phyloP scores from a whole-genome alignment of 441 rosid species.

The Mallotus repandus region DNA sequence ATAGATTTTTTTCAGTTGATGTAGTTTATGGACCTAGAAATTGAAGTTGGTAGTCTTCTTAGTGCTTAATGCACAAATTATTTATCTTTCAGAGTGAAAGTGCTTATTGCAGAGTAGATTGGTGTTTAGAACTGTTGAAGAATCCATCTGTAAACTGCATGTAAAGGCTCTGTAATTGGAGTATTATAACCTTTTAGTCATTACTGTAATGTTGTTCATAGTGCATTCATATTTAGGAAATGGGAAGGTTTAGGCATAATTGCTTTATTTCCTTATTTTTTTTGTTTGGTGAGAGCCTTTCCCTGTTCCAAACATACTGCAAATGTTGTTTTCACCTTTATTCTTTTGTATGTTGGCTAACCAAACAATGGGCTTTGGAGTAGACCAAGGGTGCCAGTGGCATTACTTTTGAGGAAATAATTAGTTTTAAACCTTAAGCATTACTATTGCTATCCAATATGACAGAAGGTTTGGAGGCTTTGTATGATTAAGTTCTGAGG shows the following conservation, averaged over 20 bases:
- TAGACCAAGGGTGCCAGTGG: not conserved
- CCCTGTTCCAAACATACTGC: not conserved
- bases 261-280: not conserved
- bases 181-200: too few relatives aligned
- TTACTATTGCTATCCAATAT: not conserved
- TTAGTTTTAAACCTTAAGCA: not conserved
- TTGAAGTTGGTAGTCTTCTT: not conserved
- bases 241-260: not conserved
- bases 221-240: too few relatives aligned
- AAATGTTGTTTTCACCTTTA: not conserved
- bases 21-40: not conserved
- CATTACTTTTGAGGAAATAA: not conserved
- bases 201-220: too few relatives aligned
- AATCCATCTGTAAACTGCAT: too few relatives aligned
- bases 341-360: constrained; percentile 4
- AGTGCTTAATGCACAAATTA: not conserved
- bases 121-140: too few relatives aligned
- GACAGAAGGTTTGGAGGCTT: not conserved
- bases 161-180: too few relatives aligned
- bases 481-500: not conserved
- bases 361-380: not conserved
- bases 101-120: too few relatives aligned
- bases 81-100: not conserved
- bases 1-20: not conserved
- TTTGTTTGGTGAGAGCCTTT: not conserved